Evolutionary conservation across 805 yeast species (phyloP), one percentile per base, ranked within the genome.

Genomic region (Starmerella apicola): DNA sequence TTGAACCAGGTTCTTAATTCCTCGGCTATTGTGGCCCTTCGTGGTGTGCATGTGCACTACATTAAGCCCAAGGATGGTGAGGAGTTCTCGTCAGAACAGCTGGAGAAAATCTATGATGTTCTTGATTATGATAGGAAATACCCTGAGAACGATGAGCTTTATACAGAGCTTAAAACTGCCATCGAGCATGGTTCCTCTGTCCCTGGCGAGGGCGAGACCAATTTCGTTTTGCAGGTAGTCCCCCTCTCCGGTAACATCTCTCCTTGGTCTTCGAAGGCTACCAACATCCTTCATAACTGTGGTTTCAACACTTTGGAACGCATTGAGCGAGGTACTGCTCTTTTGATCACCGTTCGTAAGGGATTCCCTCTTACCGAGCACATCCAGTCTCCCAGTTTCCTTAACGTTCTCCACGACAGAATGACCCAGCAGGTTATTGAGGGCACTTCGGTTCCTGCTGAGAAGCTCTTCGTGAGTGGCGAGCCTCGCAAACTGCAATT

Each of bases 191-290:
- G 50, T 16, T 44, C 42, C 6, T 32, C 38, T 22, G 32, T 53
- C 32, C 60, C 62, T 10, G 20, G 18, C 5, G 15, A 15, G 6
- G 12, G n/a, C 34, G 56, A 56, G 31, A 46, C 54, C 36, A 63
- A 74, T 24, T 71, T 73, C 46, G 63, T 85, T 49, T 63, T 88
- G 34, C 71, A 94, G 58, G 70, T 91, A 38, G 68, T 85, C 38
- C 98, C 99, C 32, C 75, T 97, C 60, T 67, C 85, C 6, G 98
- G 98, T 45, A 91, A 98, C 10, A 88, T 91, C 50, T 86, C 97
- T 20, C 97, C 98, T 25, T 91, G 99, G 99, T 83, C 95, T 8
- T 86, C 97, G 12, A 91, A 91, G 64, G 99, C 99, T 21, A 86
- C 98, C 30, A 88, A 91, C 63, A 91, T 91, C 51, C 72, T 86